Evolutionary conservation across 2,329 filamentous ascomycete species (phyloP), one percentile per base, ranked within the genome.

Genomic region (Penicillium sp.): DNA sequence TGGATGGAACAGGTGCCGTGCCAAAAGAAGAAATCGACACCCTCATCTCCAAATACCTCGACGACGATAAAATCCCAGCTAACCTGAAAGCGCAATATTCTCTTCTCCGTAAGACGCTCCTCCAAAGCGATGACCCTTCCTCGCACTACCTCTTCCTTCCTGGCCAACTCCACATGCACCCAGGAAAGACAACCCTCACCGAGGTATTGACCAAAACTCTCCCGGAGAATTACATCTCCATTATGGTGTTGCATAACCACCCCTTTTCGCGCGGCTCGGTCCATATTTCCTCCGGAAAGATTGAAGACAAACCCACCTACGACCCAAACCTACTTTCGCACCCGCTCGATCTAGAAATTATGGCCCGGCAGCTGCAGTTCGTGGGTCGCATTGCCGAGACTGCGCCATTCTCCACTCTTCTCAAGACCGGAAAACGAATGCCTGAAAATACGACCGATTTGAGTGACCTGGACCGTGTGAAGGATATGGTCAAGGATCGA

Each of bases 241-340:
- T 64, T 33, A 48, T 66, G 44, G 40, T 57, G 22, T n/a, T 66
- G 19, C 55, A 57, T 28, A 64, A 62, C 46, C 70, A 74, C 42
- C 74, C 74, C 1, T 68, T 73, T 47, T 72, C 69, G 0, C 67
- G 68, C 0, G 72, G 70, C 1, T 61, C 61, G 8, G 61, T 68
- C 1, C 69, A 72, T 42, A 68, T 74, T 33, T 30, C 33, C 1
- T 76, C 74, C 0, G 48, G 60, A 11, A 67, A 71, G 5, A 67
- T 66, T 0, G 60, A 65, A 1, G 69, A 72, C 14, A 61, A 66
- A 1, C 79, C 79, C 0, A 61, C 73, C 22, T 74, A 79, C 55
- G 71, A 81, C 59, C 77, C 79, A 0, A 75, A 74, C 53, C 81
- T 71, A 61, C 69, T 82, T 5, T 70, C 69, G 0, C 68, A 76